Base-by-base conservation (phyloP, 805 yeast species). In the Saccharomycopsis sp. region DNA sequence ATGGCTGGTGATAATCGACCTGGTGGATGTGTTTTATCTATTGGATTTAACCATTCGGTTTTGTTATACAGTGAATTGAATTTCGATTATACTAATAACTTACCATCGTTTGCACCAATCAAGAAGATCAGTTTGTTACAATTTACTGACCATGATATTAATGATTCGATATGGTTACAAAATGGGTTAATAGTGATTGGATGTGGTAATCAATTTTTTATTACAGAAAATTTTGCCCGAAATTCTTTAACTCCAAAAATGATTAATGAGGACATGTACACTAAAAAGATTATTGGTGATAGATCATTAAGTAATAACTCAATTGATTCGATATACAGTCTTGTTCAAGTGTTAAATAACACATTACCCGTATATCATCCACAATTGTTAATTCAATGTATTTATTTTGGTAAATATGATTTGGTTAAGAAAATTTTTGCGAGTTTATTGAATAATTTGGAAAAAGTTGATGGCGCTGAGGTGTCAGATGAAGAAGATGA, bases 281-380 rank as follows among this genome's bases (percentile, higher is more conserved):
- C 82, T 2, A 64, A 67, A 26, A 63, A 67, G 44, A 74, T 81
- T 1, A 68, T 81, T 39, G 82, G 83, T 0, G 67, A 85, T 1
- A 66, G 80, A 48, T 52, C 62, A 38, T 50, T 37, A 45, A 48
- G 37, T 21, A 41, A 27, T 38, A 52, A 48, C 33, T 28, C 38
- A 2, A 41, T 56, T 8, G 48, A 51, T 16, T 61, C 61, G 20
- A 72, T 89, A 2, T 72, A 85, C 48, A 83, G 81, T 53, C 67
- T 89, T 46, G 84, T 82, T 40, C 67, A 85, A 13, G 80, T 88
- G 3, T 63, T 89, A 44, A 89, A 89, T 63, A 97, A 97, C 26
- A 93, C 94, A 0, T 60, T 90, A 13, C 96, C 97, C 0, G 64
- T 87, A 1, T 89, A 85, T 54, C 97, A 90, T 56, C 97, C 97